Base-by-base conservation (phyloP, 768 basidiomycete species). In the Cystofilobasidium bisporidii region DNA sequence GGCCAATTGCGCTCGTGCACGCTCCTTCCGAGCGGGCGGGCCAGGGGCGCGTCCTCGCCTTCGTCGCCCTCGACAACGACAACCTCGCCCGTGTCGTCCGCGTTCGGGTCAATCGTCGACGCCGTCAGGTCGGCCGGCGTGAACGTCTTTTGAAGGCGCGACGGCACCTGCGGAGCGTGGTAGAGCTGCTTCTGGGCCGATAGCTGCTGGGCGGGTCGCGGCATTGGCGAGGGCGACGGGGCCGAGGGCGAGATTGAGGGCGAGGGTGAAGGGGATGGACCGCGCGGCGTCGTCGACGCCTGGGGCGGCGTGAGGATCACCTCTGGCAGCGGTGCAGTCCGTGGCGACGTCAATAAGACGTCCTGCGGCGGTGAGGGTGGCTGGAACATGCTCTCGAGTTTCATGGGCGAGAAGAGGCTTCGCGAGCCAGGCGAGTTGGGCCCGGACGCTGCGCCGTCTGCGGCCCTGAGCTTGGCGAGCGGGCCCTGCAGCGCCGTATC, bases 311-410 rank as follows among this genome's bases (percentile, higher is more conserved):
- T 53, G 65, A 68, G 41, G 55, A 41, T 53, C 64, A 40, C 47
- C 67, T 61, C 65, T 69, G 71, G 38, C 70, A 0, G 77, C 77
- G 9, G 72, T 73, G 77, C 75, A 38, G 61, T 12, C 43, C 64
- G 41, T n/a, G n/a, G n/a, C n/a, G n/a, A n/a, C n/a, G n/a, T n/a
- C n/a, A n/a, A n/a, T n/a, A n/a, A n/a, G n/a, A 69, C 47, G n/a
- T 38, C n/a, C 18, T 79, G 75, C 12, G 41, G 70, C 47, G 73
- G 89, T 10, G 90, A 89, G 0, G 92, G 92, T 11, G 92, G 92
- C 70, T 93, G 88, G 71, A 94, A 96, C 89, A 96, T 91, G 64
- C 82, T 83, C 77, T 96, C 91, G 12, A 96, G 81, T 30, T 87
- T 86, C 63, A 91, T 76, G 0, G 91, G 90, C 64, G 86, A 89